Evolutionary conservation across 2,329 filamentous ascomycete genomes (phyloP), one percentile per base, ranked within the genome.

Genomic region (Sclerotinia glacialis): DNA sequence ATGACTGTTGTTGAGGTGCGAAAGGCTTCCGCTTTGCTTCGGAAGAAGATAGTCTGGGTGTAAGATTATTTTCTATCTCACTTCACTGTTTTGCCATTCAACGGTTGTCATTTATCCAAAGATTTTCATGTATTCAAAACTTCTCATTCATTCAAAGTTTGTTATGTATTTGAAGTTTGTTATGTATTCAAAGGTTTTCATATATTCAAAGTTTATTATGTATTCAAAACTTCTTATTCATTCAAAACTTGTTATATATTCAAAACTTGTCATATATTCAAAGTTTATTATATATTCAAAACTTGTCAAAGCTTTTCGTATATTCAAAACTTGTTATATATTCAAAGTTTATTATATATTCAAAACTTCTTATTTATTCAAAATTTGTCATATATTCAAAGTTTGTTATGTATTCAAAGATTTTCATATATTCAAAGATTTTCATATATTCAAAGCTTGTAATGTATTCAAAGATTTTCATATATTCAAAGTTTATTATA

Each of bases 221-320:
- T 1, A 0, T 12, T 49, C 1, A 12, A 49, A 23, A 0, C 0
- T 7, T 50, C 0, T 26, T 11, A 42, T 2, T 5, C 5, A 44
- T 44, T 31, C 54, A 58, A 44, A 4, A 14, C 0, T 4, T 34
- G 11, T 59, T 11, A 8, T 18, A 16, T 4, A 7, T 23, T 55
- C 21, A 23, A 55, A 40, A 11, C 1, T 21, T 34, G 2, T 55
- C 11, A 16, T 8, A 1, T 9, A 16, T 37, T 37, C 8, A 53
- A 21, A 34, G 18, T 2, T 3, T 34, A 1, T 55, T 14, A 18
- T 9, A 2, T 9, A 14, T 8, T 55, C n/a, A 55, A 23, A 26
- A 0, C 2, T 23, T 49, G 11, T n/a, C n/a, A n/a, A 34, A 34
- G 16, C 1, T 21, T n/a, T 1, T 46, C 5, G n/a, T 21, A 7